These are phyloP conservation scores for Calonectria hongkongensis DNA, from an alignment of 2,329 filamentous ascomycete genomes.

Conservation along the genomic window DNA sequence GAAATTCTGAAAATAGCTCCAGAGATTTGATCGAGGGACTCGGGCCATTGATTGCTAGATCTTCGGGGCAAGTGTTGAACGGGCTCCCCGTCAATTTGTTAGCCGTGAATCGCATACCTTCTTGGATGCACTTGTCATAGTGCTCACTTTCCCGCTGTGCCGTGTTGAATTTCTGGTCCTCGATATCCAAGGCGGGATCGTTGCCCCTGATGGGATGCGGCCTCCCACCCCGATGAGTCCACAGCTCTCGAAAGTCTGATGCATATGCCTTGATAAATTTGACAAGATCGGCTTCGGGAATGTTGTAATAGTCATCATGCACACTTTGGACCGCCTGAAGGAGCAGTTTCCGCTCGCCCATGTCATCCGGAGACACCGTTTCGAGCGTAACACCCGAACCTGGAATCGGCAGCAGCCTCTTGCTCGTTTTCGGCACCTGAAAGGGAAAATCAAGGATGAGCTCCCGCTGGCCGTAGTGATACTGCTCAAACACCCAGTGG, in stretches of 20 bases:
- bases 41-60: not conserved
- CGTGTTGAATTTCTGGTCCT: conserved; percentile 55
- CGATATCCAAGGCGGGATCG: not conserved
- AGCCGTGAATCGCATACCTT: conserved; percentile 48
- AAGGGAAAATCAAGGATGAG: conserved; percentile 54
- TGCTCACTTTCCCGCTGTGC: conserved; percentile 58
- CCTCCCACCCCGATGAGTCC: conserved; percentile 12
- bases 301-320: conserved; percentile 54
- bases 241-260: conserved; percentile 38
- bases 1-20: conserved; percentile 58
- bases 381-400: conserved; percentile 36
- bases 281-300: conserved; percentile 41
- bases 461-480: conserved; percentile 57
- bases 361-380: conserved; percentile 7
- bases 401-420: conserved; percentile 53
- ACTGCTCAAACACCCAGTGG: conserved; percentile 60
- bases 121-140: conserved; percentile 60
- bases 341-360: conserved; percentile 45
- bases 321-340: conserved; percentile 36
- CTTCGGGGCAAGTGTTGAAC: conserved; percentile 21
- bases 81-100: conserved; percentile 28
- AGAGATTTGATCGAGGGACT: conserved; percentile 42
- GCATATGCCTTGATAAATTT: conserved; percentile 42
- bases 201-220: conserved; percentile 13
- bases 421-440: conserved; percentile 48